Evolutionary conservation across 331 rosid genomes (phyloP).

Genomic region (Spiraea crenata): DNA sequence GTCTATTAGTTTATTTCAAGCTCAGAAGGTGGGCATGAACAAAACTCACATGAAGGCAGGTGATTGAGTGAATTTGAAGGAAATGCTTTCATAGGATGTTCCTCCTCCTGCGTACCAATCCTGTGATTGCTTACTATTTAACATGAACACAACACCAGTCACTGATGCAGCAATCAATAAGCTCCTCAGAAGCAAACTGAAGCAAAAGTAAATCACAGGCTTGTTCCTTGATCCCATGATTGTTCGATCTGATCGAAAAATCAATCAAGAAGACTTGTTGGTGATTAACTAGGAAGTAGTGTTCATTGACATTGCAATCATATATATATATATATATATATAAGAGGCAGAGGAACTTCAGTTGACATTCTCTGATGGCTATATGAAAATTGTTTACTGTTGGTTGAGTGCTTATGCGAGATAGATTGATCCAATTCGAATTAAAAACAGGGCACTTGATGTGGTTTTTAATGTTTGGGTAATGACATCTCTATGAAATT

Average conservation of each 20-base stretch:
- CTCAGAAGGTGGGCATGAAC: no score
- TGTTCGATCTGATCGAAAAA: no score
- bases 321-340: no score
- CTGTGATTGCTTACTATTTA: not conserved
- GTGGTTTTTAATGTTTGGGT: not conserved
- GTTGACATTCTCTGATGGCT: constrained; percentile 5
- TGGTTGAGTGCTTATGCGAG: not conserved
- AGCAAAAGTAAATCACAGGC: constrained; percentile 1
- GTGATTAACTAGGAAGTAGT: not conserved
- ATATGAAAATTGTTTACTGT: not conserved
- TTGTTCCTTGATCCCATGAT: not conserved
- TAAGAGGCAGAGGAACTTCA: not conserved
- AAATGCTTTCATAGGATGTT: not conserved
- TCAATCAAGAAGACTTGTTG: not conserved
- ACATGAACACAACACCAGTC: constrained; percentile 2
- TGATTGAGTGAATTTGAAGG: not conserved
- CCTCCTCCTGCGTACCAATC: not conserved
- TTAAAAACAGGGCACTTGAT: not conserved
- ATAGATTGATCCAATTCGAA: no score
- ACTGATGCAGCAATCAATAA: not conserved
- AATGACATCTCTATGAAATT: not conserved
- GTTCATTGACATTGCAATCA: not conserved
- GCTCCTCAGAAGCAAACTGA: constrained; percentile 2
- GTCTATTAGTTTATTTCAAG: no score
- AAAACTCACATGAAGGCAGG: constrained; percentile 3